Base-by-base conservation (phyloP, 1,284 basidiomycete species). In the Cryptococcus jaspeensis region DNA sequence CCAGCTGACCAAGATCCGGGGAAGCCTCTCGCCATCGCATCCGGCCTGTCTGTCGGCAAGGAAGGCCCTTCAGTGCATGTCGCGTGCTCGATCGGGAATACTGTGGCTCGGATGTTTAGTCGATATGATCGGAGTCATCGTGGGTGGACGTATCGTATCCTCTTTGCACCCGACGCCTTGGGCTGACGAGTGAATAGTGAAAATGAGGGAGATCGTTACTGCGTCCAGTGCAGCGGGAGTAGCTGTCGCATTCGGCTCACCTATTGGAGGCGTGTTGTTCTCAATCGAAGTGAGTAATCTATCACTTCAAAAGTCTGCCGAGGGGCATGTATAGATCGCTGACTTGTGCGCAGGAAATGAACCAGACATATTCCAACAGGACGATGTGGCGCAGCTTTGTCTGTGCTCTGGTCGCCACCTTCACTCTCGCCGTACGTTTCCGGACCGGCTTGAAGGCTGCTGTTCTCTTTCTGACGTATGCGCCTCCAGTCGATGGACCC, bases 321-420 rank as follows among this genome's bases (percentile, higher is more conserved):
- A 36, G n/a, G 5, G 50, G 11, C 25, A 20, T 45, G 18, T 13
- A 5, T 15, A n/a, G 22, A 38, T n/a, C n/a, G 41, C 41, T 45
- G n/a, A 42, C 40, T 40, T n/a, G 38, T 43, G 32, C n/a, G 15
- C 67, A 94, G 90, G 94, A 97, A 85, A 97, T 99, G 95, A 95
- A 92, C 70, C 89, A 92, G 73, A 88, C 87, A 38, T 98, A 96
- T 76, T 95, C 90, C 47, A 94, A 95, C 73, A 88, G 92, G 73
- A 98, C 95, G 1, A 97, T 99, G 92, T 99, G 94, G 94, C 82
- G 89, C 64, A 93, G 90, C 69, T 98, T 99, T 75, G 87, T 99
- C 68, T 99, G 96, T 76, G 96, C 96, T 13, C 80, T 99, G 52
- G 89, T 97, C 23, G 95, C 96, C 3, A 98, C 95, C 0, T 92